Conservation (phyloP, 2,329 filamentous ascomycete species). For the Botrytis fabae region DNA sequence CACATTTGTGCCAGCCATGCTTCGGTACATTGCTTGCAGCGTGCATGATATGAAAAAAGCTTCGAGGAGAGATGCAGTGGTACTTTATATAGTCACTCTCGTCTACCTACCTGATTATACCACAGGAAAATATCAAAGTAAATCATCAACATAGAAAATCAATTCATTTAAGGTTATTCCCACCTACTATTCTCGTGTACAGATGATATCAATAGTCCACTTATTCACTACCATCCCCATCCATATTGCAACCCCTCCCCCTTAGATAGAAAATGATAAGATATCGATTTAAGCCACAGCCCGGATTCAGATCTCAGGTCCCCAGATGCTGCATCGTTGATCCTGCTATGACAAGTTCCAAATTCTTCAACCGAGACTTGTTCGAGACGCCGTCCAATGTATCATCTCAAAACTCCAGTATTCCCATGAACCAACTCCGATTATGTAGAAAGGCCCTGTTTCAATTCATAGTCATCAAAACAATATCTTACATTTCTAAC, state of each 20-base stretch:
- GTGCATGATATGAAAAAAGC: not conserved
- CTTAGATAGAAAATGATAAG: rapidly evolving
- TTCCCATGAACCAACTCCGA: too few relatives aligned
- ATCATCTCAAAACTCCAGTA: not conserved
- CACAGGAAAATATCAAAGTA: not conserved
- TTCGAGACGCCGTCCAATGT: not conserved
- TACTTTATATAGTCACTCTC: not conserved
- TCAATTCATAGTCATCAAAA: not conserved
- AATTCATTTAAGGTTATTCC: rapidly evolving
- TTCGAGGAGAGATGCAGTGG: not conserved
- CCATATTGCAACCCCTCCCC: rapidly evolving
- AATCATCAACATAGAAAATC: not conserved
- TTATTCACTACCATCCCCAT: not conserved
- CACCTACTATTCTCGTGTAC: rapidly evolving
- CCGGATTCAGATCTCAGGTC: rapidly evolving
- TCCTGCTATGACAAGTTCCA: too few relatives aligned
- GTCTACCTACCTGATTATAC: not conserved
- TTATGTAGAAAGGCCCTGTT: not conserved
- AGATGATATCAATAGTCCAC: not conserved
- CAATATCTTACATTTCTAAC: rapidly evolving
- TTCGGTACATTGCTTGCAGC: rapidly evolving
- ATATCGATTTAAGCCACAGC: not conserved
- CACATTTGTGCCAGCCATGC: not conserved
- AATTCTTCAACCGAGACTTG: not conserved
- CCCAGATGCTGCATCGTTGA: too few relatives aligned